Evolutionary conservation across 1,139 yeast genomes (phyloP).

Genomic region (Yamadazyma jaroonii): DNA sequence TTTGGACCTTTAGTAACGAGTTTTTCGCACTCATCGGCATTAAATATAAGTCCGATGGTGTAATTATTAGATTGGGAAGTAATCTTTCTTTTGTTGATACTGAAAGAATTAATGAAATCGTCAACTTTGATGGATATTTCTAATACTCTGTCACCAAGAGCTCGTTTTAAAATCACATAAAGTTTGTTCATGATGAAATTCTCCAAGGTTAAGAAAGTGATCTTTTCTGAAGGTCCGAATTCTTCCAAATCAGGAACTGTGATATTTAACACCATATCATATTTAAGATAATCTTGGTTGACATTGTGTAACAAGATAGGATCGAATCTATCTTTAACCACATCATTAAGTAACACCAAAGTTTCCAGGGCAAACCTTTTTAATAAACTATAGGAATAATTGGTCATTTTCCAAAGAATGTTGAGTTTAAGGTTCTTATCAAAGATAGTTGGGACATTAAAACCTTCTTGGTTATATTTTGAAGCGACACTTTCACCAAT

Average conservation of each 20-base stretch:
- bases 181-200: constrained; percentile 62
- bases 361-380: constrained; percentile 70
- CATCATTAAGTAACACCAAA: constrained; percentile 66
- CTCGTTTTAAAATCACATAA: constrained; percentile 55
- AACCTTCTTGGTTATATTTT: constrained; percentile 58
- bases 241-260: constrained; percentile 40
- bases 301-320: constrained; percentile 73
- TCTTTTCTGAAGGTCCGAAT: constrained; percentile 72
- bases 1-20: constrained; percentile 85
- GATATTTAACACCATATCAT: constrained; percentile 60
- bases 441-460: constrained; percentile 69
- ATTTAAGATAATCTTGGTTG: constrained; percentile 54
- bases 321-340: constrained; percentile 80
- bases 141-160: constrained; percentile 64
- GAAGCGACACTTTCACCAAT: constrained; percentile 47
- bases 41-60: constrained; percentile 64
- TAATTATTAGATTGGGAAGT: constrained; percentile 32
- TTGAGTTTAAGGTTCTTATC: constrained; percentile 76
- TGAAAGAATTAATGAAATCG: constrained; percentile 27
- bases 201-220: constrained; percentile 69
- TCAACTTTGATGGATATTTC: constrained; percentile 41
- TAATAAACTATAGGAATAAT: constrained; percentile 60
- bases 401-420: constrained; percentile 77
- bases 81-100: constrained; percentile 60
- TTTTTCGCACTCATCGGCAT: constrained; percentile 74